Conservation (phyloP, 345 rosid genomes). For the Gossypium anomalum region DNA sequence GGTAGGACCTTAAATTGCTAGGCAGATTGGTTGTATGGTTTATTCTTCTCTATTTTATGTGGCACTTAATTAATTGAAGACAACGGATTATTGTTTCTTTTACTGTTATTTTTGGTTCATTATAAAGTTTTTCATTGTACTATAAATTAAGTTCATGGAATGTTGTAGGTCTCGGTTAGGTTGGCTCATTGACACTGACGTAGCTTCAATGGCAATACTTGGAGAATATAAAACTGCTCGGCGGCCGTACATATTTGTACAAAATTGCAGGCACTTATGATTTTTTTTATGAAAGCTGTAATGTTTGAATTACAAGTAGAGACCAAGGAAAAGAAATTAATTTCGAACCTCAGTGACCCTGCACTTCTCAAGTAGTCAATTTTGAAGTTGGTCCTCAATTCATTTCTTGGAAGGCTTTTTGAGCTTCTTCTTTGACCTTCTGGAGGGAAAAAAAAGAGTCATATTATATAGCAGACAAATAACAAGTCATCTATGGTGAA, state of each 20-base stretch:
- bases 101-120: no score
- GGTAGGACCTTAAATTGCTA: neutral
- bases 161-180: no score
- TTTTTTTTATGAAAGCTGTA: neutral
- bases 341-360: neutral
- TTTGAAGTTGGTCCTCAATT: neutral
- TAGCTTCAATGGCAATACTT: neutral
- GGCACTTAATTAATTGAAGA: neutral
- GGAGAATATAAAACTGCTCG: neutral
- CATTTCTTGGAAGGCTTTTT: constrained; percentile 21
- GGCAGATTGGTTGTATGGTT: neutral
- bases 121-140: no score
- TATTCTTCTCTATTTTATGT: neutral
- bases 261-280: neutral
- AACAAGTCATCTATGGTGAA: neutral
- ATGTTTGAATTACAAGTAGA: neutral
- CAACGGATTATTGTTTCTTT: no score
- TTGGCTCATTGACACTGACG: no score
- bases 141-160: no score
- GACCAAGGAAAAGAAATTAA: neutral
- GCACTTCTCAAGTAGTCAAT: neutral
- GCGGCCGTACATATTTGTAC: neutral
- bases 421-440: constrained; percentile 22
- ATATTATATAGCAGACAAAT: neutral
- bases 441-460: neutral